Percentiles rank a stretch among this genome's conserved stretches.
phyloP scores from a whole-genome alignment of 768 basidiomycete species.

The Boletus tylopilopsis region DNA sequence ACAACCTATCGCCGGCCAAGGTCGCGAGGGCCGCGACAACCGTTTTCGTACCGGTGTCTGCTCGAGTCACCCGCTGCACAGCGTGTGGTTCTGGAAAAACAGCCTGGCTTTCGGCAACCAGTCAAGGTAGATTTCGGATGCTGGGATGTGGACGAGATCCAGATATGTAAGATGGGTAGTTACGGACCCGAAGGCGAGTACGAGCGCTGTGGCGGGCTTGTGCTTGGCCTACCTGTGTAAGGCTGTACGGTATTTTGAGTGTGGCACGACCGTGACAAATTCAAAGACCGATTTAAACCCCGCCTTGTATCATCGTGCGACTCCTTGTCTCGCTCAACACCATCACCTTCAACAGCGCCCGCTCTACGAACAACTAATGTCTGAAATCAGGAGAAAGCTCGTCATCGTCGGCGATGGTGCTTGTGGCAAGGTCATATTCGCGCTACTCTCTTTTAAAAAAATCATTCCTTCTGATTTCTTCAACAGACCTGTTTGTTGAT shows the following conservation, averaged over 20 bases:
- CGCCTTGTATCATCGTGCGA: slow-evolving; percentile 36
- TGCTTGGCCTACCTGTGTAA: not conserved
- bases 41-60: slow-evolving; percentile 41
- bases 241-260: slow-evolving; percentile 21
- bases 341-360: slow-evolving; percentile 36
- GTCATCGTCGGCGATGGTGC: slow-evolving; percentile 99
- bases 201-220: slow-evolving; percentile 37
- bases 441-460: not conserved
- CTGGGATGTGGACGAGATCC: slow-evolving; percentile 52
- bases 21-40: slow-evolving; percentile 25
- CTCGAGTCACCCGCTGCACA: slow-evolving; percentile 27
- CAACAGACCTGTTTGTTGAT: slow-evolving; percentile 86
- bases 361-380: slow-evolving; percentile 57
- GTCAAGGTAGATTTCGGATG: slow-evolving; percentile 46
- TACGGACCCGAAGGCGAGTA: slow-evolving; percentile 61
- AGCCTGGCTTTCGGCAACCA: slow-evolving; percentile 15
- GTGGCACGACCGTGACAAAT: slow-evolving; percentile 28
- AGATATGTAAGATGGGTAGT: slow-evolving; percentile 73
- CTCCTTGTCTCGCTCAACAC: slow-evolving; percentile 38
- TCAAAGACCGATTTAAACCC: slow-evolving; percentile 34
- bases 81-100: slow-evolving; percentile 1
- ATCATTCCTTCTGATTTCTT: slow-evolving; percentile 19
- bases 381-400: slow-evolving; percentile 97
- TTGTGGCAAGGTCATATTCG: slow-evolving; percentile 74
- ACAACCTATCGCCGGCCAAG: slow-evolving; percentile 41